Base-by-base conservation (phyloP, 495 filamentous ascomycete species). In the Aspergillus wentii region DNA sequence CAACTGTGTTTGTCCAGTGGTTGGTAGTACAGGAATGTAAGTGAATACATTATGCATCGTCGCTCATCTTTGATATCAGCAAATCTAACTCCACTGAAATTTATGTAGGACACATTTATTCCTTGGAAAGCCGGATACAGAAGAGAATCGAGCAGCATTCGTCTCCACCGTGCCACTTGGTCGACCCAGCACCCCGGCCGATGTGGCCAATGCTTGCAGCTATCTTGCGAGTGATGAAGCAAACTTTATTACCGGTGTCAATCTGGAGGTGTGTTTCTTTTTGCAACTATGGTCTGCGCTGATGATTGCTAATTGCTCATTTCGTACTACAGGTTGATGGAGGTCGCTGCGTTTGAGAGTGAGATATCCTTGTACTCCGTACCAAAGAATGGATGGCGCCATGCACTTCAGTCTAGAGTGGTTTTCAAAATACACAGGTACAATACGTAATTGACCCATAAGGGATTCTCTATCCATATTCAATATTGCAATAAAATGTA, bases 71-170 rank as follows among this genome's bases (percentile, higher is more conserved):
- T 25, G 5, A 25, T 25, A 6, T 25, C 5, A 11, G 11, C 22
- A 5, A 25, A 25, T 6, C 22, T 25, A 25, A 25, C 11, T 11
- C 22, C 22, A 25, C 5, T 13, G 10, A 33, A 15, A 20, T 40
- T 30, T 4, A 17, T 33, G 6, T n/a, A 56, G 52, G 41, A 48
- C 47, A n/a, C 49, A 74, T 48, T 56, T 67, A 1, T 83, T 83
- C 51, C 59, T 75, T 5, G 79, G 79, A 11, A 70, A 74, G 30
- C 64, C 71, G 1, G 64, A 79, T 40, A 84, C 78, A 10, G 67
- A 68, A 18, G 80, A 83, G 52, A 83, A 82, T 42, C 62, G 73
- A 34, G 67, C 77, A 40, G 72, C 68, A 22, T 83, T 84, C 49
- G 62, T 79, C 31, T 66, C 67, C n/a, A 73, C 70, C 8, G 68